Base-by-base conservation (phyloP, 805 yeast genomes). In the Ascoidea rubescens region DNA sequence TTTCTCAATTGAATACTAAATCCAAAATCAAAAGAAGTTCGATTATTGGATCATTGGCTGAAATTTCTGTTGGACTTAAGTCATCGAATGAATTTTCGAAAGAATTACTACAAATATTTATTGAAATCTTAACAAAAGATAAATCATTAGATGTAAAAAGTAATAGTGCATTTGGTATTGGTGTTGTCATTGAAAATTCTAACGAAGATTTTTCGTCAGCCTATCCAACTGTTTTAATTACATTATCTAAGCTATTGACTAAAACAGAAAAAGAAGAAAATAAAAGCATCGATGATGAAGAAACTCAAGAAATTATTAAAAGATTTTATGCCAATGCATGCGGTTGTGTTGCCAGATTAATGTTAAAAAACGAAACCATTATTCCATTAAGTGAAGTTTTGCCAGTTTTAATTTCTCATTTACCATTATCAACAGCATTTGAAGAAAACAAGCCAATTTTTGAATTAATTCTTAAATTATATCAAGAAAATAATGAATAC, bases 311-410 rank as follows among this genome's bases (percentile, higher is more conserved):
- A 58, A 84, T 80, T 55, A 78, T 87, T 60, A 82, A 83, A 69
- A 78, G 96, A 71, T 80, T 95, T 5, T 80, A 79, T 59, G 96
- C 98, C 55, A 93, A 93, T 67, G 96, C 96, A 4, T 84, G 93
- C 67, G 99, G 99, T 47, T 93, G 98, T 77, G 96, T 90, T 53
- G 90, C 96, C 16, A 81, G 99, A 69, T 75, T 93, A 86, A 78
- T 86, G 12, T 71, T 87, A 66, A 82, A 84, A 64, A 77, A 85
- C 65, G 80, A 79, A 60, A 70, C 68, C 45, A 76, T 84, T 44
- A 80, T 90, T 59, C 97, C 97, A 55, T 68, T 88, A 58, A 80
- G 76, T 54, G 89, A 80, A 52, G 78, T 91, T 47, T 71, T 85
- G 28, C 95, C 96, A 50, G 77, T 74, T 30, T 73, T 93, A 62